phyloP scores from a whole-genome alignment of 345 rosid species.

The Trapa bicornis region DNA sequence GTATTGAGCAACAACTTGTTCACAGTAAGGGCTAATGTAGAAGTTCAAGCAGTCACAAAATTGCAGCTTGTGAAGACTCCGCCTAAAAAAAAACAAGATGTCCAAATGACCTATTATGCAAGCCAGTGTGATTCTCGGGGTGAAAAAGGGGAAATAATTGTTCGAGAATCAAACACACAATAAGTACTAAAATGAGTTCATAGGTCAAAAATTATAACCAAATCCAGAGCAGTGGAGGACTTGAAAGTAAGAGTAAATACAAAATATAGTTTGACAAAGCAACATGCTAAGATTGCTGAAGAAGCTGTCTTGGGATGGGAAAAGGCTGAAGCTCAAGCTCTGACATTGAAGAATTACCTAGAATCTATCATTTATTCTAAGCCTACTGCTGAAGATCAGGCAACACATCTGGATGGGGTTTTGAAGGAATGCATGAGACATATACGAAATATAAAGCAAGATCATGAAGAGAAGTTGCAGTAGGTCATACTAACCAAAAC shows the following conservation, averaged over 20 bases:
- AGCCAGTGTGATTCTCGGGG: too few species aligned
- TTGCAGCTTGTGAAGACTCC: too few species aligned
- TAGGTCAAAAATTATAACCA: too few species aligned
- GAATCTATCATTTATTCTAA: not conserved
- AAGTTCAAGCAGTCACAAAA: too few species aligned
- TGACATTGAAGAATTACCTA: slow-evolving; percentile 4
- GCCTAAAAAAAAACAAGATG: too few species aligned
- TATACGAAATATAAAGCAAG: slow-evolving; percentile 1
- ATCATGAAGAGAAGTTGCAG: not conserved
- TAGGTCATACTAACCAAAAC: not conserved
- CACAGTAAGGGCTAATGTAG: too few species aligned
- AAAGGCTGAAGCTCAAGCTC: slow-evolving; percentile 18
- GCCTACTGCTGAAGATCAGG: slow-evolving; percentile 2
- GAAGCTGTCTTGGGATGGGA: slow-evolving; percentile 66
- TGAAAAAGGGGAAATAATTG: too few species aligned
- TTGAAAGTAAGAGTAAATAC: slow-evolving; percentile 18
- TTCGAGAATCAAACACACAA: too few species aligned
- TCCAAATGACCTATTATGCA: too few species aligned
- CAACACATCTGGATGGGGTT: slow-evolving; percentile 7
- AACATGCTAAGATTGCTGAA: slow-evolving; percentile 96
- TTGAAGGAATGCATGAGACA: slow-evolving; percentile 9
- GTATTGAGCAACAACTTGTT: too few species aligned
- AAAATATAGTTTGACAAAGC: slow-evolving; percentile 77
- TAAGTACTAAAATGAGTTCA: too few species aligned
- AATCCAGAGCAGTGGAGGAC: too few species aligned